Evolutionary conservation across 2,329 filamentous ascomycete genomes (phyloP), one percentile per base, ranked within the genome.

Genomic region (Ophiostoma ulmi): DNA sequence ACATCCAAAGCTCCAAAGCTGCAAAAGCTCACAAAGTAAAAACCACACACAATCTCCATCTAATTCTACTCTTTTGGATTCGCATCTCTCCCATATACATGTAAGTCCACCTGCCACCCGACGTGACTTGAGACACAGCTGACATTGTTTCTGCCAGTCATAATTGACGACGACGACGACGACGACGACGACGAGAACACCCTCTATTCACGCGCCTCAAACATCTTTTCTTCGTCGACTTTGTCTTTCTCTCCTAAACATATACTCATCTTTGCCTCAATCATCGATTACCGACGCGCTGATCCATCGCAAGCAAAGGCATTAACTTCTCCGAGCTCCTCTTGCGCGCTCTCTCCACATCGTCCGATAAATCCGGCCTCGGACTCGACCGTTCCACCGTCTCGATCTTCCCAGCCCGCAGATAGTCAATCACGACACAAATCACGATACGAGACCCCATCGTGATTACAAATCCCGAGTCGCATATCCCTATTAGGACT

Each of bases 261-360:
- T 10, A 26, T 58, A 7, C 1, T 26, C 22, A 26, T 26, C 10
- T 26, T 26, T 10, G 5, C 52, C 13, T 58, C n/a, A 17, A 17
- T 17, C 5, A 48, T 20, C 6, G 14, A 58, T 22, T 26, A 58
- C 22, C n/a, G 52, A 22, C n/a, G n/a, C 52, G 52, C 22, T 22
- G 52, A 58, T 58, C 52, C 52, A 58, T 22, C 52, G 22, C 52
- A 58, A 58, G 52, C n/a, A 14, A 26, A n/a, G n/a, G 52, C 52
- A n/a, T 55, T n/a, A 26, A 38, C 31, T 66, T 39, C 17, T 7
- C 48, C 20, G 48, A 22, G 48, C 48, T 55, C 48, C 52, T 58
- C 52, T 58, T 58, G 26, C 52, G 52, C n/a, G 52, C 52, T 17
- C 52, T 58, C 52, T 58, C n/a, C 52, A 58, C 52, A 58, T 26